Base-by-base conservation (phyloP, 2,329 filamentous ascomycete genomes). In the Scytalidium sp. region DNA sequence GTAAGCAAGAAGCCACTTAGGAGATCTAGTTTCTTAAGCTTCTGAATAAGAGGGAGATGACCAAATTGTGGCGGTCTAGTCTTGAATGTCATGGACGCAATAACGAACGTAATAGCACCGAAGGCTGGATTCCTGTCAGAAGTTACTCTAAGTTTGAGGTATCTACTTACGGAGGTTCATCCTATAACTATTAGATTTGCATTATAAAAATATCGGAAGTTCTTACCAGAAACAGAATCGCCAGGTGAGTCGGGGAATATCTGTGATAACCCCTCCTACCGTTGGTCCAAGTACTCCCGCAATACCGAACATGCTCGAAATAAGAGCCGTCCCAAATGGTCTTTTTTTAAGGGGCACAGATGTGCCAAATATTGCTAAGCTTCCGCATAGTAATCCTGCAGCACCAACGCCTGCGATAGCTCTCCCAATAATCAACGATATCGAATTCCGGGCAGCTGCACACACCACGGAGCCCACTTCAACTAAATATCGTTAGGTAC, bases 1-100 rank as follows among this genome's bases (percentile, higher is more conserved):
- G 78, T 70, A 41, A 78, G 63, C 23, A 78, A 54, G 20, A 66
- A 51, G 10, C 69, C 67, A 2, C 75, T 75, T 3, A 68, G 25
- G 3, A 70, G 62, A 50, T 78, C 75, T 61, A 78, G 69, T 53
- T 75, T 69, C 1, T 65, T 59, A 17, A 76, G 42, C 62, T 75
- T 75, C 54, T 75, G 68, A 4, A 58, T 53, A 8, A 72, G 53
- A 3, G 58, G 60, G 2, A 69, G 68, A 2, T 66, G 56, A 19
- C 67, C 70, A 50, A 55, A 61, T 41, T 55, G 61, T 36, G 67
- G 71, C 41, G 22, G 17, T 45, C 41, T 27, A 29, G 27, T 23
- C 41, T 45, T 20, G 53, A 46, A 67, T 66, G 54, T 63, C 56
- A 63, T 74, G 71, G 55, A 73, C 66, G 46, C 66, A 60, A 59